Evolutionary conservation across 257 asterid genomes (phyloP).

Genomic region (Solanum lycopersicoides): DNA sequence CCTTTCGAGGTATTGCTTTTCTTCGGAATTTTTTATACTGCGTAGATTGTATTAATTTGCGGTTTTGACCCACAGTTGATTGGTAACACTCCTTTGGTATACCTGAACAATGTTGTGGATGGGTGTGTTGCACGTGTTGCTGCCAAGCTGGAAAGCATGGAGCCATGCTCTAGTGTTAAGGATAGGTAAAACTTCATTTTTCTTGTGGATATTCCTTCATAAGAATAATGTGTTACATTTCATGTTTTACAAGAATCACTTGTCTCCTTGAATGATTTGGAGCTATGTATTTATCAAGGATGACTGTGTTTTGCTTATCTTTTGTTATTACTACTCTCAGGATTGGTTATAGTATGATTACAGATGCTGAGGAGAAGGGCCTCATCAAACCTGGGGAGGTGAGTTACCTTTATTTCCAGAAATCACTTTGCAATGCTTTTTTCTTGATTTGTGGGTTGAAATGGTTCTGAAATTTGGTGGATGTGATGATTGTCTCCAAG

Average conservation of each 20-base stretch:
- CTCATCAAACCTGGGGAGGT: conserved; percentile 87
- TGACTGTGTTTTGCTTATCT: background rate
- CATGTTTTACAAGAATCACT: background rate
- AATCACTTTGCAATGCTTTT: background rate
- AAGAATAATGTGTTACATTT: background rate
- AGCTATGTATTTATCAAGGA: background rate
- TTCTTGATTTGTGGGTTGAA: background rate
- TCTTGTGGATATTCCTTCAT: background rate
- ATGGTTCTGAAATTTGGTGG: background rate
- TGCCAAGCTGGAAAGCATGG: conserved; percentile 95
- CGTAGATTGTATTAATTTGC: background rate
- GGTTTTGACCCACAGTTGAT: conserved; percentile 50
- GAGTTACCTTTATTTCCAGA: background rate
- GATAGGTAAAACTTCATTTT: conserved; percentile 52
- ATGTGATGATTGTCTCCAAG: background rate
- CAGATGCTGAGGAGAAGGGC: conserved; percentile 80
- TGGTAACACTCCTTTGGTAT: conserved; percentile 91
- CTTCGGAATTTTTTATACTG: background rate
- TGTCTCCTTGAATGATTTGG: background rate
- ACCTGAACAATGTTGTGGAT: conserved; percentile 77
- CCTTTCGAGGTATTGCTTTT: background rate
- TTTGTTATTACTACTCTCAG: conserved; percentile 21
- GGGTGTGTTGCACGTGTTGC: conserved; percentile 95
- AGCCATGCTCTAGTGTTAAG: conserved; percentile 98
- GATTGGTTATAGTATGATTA: conserved; percentile 93